These are phyloP conservation scores for Chamaenerion angustifolium DNA, from an alignment of 345 rosid species.

Conservation along the genomic window DNA sequence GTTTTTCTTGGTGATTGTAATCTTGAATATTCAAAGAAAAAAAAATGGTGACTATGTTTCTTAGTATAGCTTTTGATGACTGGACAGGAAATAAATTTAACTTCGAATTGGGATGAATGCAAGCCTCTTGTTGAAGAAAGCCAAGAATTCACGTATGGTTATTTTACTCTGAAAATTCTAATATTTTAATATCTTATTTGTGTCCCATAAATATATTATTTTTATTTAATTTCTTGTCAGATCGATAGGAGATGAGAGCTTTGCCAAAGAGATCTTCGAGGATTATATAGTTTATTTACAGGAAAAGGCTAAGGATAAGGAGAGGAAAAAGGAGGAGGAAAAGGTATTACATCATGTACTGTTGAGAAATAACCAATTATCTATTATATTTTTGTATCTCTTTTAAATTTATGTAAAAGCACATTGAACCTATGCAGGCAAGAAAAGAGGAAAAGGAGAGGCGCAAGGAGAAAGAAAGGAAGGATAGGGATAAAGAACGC, in stretches of 20 bases:
- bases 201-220: background rate
- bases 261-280: conserved; percentile 58
- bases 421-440: conserved; percentile 24
- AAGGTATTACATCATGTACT: conserved; percentile 31
- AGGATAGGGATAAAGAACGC: conserved; percentile 67
- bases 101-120: conserved; percentile 80
- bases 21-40: no score
- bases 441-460: conserved; percentile 65
- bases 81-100: conserved; percentile 56
- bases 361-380: background rate
- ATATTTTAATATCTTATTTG: background rate
- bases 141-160: conserved; percentile 60
- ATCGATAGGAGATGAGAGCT: conserved; percentile 61
- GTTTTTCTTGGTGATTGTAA: no score
- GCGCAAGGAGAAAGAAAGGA: conserved; percentile 51
- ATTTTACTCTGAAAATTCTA: background rate
- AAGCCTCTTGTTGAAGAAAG: conserved; percentile 63
- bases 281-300: conserved; percentile 54
- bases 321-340: conserved; percentile 88
- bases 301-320: conserved; percentile 91
- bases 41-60: no score
- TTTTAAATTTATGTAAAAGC: background rate
- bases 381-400: background rate
- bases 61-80: conserved; percentile 7
- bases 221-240: conserved; percentile 18